A percentile compares a stretch with the other conserved stretches of the same genome.
phyloP scores from a whole-genome alignment of 257 asterid genomes.

The Solanum pimpinellifolium region DNA sequence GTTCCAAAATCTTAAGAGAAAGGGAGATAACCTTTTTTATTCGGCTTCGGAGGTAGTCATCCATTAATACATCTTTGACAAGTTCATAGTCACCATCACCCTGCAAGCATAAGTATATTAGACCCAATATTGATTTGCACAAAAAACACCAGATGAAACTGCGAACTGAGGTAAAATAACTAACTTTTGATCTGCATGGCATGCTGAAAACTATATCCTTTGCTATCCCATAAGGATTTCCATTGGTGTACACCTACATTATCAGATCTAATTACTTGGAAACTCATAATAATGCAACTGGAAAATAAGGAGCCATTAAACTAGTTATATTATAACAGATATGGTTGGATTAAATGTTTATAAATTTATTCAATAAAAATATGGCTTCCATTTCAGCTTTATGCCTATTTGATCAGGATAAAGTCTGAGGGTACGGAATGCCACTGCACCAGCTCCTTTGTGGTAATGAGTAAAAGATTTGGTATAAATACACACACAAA shows the following conservation, averaged over 20 bases:
- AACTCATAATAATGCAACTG: neutral
- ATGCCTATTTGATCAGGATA: neutral
- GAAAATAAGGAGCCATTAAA: neutral
- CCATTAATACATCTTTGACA: slow-evolving; percentile 63
- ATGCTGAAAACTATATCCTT: slow-evolving; percentile 85
- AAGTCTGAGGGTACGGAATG: neutral
- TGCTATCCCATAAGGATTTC: slow-evolving; percentile 88
- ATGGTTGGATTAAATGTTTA: neutral
- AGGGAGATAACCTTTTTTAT: slow-evolving; percentile 44
- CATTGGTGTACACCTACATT: slow-evolving; percentile 56
- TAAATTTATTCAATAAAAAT: neutral
- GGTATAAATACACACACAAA: neutral
- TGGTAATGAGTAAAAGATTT: neutral
- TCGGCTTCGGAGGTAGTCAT: slow-evolving; percentile 65
- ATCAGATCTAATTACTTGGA: neutral
- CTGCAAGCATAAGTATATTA: slow-evolving; percentile 15
- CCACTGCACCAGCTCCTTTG: neutral
- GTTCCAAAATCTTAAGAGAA: neutral
- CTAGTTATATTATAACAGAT: neutral
- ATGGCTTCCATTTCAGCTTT: neutral
- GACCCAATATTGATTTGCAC: neutral
- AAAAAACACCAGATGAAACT: neutral
- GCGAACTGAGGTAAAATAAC: neutral
- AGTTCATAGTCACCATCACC: slow-evolving; percentile 94
- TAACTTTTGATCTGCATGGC: slow-evolving; percentile 93